Evolutionary conservation across 495 filamentous ascomycete genomes (phyloP).

Genomic region (Lentithecium fluviatile): DNA sequence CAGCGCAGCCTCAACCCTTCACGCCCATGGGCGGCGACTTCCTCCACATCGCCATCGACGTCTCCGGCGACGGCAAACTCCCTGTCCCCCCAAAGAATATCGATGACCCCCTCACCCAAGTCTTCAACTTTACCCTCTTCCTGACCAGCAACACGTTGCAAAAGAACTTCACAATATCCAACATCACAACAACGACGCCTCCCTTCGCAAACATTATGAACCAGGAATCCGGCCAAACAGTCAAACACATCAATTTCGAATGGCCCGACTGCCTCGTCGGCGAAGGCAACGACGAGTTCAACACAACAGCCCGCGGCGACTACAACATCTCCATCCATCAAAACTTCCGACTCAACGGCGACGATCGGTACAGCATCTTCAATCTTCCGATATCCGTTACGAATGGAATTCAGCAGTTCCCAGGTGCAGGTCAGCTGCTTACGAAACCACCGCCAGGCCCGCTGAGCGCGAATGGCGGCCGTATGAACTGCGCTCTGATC

Average conservation of each 20-base stretch:
- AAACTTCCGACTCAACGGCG: conserved; percentile 61
- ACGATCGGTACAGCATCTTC: conserved; percentile 66
- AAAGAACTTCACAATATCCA: conserved; percentile 67
- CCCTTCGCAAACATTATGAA: conserved; percentile 61
- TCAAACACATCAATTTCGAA: conserved; percentile 67
- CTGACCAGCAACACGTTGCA: conserved; percentile 59
- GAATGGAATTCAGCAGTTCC: conserved; percentile 53
- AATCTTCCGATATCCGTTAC: conserved; percentile 65
- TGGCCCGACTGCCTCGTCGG: conserved; percentile 67
- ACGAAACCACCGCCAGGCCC: conserved; percentile 33
- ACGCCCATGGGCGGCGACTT: conserved; percentile 65
- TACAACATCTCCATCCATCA: conserved; percentile 67
- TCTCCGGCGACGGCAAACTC: conserved; percentile 62
- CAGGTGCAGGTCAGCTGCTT: conserved; percentile 24
- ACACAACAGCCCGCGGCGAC: conserved; percentile 40
- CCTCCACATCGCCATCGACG: conserved; percentile 65
- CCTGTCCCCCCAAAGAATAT: conserved; percentile 54
- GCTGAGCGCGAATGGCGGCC: conserved; percentile 31
- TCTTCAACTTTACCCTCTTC: conserved; percentile 66
- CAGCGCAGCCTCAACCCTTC: conserved; percentile 56
- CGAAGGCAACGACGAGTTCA: conserved; percentile 45
- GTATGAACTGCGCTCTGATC: conserved; percentile 27
- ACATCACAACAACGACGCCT: conserved; percentile 56
- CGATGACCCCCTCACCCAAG: conserved; percentile 45
- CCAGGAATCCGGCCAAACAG: conserved; percentile 61